A percentile compares a stretch with the other conserved stretches of the same genome.
Conservation (phyloP, 345 rosid genomes). For the Mangifera indica region DNA sequence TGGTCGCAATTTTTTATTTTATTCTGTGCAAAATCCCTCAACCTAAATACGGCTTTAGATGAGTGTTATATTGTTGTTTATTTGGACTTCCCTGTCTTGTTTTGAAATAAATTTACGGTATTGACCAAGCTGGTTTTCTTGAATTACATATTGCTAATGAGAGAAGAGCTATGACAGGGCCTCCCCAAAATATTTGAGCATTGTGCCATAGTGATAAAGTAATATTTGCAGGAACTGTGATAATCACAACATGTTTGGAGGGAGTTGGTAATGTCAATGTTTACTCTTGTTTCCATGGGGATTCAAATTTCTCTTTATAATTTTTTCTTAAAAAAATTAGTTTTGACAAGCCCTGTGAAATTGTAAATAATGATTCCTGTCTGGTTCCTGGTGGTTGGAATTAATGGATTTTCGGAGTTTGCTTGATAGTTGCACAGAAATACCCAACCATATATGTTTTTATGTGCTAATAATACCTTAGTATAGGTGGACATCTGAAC, state of each 20-base stretch:
- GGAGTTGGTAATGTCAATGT: not conserved
- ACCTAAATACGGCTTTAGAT: not conserved
- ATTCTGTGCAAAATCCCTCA: not conserved
- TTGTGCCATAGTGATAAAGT: not conserved
- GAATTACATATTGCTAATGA: not conserved
- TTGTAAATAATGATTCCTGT: not conserved
- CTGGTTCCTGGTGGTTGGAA: not conserved
- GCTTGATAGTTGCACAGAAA: not conserved
- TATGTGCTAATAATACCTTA: not conserved
- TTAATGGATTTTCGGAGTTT: not conserved
- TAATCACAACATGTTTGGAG: not conserved
- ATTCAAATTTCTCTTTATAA: not conserved
- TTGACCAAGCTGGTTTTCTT: not conserved
- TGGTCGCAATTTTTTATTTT: not conserved
- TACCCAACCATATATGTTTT: not conserved
- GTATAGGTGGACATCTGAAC: not conserved
- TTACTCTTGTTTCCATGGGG: not conserved
- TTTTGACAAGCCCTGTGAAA: conserved; percentile 1
- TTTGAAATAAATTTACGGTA: not conserved
- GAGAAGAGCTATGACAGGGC: not conserved
- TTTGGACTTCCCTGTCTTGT: not conserved
- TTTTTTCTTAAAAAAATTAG: not conserved
- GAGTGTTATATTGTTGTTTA: not conserved
- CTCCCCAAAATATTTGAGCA: not conserved
- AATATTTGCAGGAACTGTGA: not conserved